Base-by-base conservation (phyloP, 2,329 filamentous ascomycete species). In the Arthrobotrys sinensis region DNA sequence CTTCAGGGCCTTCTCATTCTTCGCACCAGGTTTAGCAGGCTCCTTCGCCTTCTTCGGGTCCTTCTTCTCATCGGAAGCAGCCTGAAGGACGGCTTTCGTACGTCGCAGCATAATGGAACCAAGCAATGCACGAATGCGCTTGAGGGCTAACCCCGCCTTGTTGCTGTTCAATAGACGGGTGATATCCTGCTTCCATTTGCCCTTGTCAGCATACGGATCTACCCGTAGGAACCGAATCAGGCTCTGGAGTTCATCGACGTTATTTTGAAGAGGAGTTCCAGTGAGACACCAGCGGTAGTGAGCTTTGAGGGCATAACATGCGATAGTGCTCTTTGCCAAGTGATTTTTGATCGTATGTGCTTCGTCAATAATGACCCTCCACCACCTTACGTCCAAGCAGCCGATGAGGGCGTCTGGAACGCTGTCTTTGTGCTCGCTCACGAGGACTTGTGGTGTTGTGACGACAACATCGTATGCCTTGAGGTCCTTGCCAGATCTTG, bases 271-370 rank as follows among this genome's bases (percentile, higher is more conserved):
- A 0, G 96, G 96, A 0, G 96, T 99, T 66, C 96, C 96, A 0
- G 94, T 97, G 79, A 99, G 86, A 83, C 96, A 98, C 96, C 96
- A 99, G 78, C 96, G 89, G 82, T 97, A 98, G 83, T 96, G 92
- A 19, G 93, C 91, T 34, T 91, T 88, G 36, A 99, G 85, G 1
- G 93, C 93, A 83, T 91, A 99, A 80, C 93, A 96, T 1, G 96
- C 94, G 83, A 97, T 94, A 0, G 95, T 97, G 46, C 93, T 91
- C 85, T 99, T 99, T 21, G 96, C 94, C 81, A 96, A 97, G 80
- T 95, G 91, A 83, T 99, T 99, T 86, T 99, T 99, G 88, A 99
- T 97, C 1, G 93, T 97, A 84, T 99, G 96, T 0, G 96, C 96
- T 86, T 99, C 96, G 80, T 99, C 96, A 1, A 99, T 88, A 80